phyloP scores from a whole-genome alignment of 768 basidiomycete species.

The Rhizopogon rudus region DNA sequence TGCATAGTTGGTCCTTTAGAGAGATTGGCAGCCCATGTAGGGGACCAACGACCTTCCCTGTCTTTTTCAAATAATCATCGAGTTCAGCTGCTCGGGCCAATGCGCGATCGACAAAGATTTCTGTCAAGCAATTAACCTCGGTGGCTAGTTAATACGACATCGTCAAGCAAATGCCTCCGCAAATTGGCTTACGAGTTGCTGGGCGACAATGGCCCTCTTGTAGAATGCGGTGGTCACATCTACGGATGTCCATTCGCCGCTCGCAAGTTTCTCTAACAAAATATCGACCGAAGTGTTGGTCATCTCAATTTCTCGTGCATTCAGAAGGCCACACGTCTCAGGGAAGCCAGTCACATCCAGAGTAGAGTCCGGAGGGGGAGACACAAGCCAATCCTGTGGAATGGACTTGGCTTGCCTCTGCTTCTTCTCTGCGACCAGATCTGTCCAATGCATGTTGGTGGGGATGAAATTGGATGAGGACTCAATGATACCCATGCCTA shows the following conservation, averaged over 20 bases:
- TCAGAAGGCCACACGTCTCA: conserved; percentile 51
- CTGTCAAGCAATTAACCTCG: conserved; percentile 78
- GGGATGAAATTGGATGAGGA: not conserved
- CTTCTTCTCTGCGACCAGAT: conserved; percentile 51
- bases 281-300: conserved; percentile 42
- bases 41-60: conserved; percentile 64
- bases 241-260: conserved; percentile 54
- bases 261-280: conserved; percentile 50
- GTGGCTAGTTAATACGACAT: not conserved
- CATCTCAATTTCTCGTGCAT: conserved; percentile 51
- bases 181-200: conserved; percentile 54
- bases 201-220: conserved; percentile 75
- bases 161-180: not conserved
- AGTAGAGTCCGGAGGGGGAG: conserved; percentile 39
- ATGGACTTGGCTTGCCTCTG: conserved; percentile 47
- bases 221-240: conserved; percentile 70
- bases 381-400: conserved; percentile 61
- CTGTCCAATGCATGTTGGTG: conserved; percentile 38
- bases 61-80: conserved; percentile 56
- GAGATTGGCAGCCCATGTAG: conserved; percentile 75
- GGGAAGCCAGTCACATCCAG: conserved; percentile 55
- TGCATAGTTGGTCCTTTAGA: conserved; percentile 67
- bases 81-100: conserved; percentile 58
- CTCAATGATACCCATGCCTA: not conserved
- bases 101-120: conserved; percentile 76